Base-by-base conservation (phyloP, 2,329 filamentous ascomycete genomes). In the Cladophialophora immunda region DNA sequence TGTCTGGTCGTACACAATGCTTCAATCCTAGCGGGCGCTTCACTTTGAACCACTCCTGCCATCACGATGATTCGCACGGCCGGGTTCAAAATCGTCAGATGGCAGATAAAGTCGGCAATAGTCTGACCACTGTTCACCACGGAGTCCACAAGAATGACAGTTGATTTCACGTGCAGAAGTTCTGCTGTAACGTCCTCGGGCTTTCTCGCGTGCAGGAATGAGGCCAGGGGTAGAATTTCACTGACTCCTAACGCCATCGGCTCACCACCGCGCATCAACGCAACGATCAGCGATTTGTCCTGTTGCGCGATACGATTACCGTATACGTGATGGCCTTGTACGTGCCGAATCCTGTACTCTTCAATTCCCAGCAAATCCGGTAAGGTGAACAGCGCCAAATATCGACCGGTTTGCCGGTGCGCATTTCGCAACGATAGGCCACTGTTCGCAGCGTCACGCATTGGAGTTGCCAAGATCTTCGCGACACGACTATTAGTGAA, bases 201-300 rank as follows among this genome's bases (percentile, higher is more conserved):
- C 3, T 4, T 1, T 7, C 19, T 4, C 3, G 54, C 54, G 13
- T 56, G 54, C 9, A 56, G 56, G 60, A 88, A 87, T 73, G 78
- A 81, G 3, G 86, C 85, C 0, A 64, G 65, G 0, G 83, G 84
- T 4, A 90, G 83, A 0, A 78, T 84, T 0, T 86, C 80, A 69
- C 75, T 85, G 54, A 90, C 78, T 0, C 87, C 87, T 1, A 83
- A 74, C 0, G 88, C 88, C 84, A 90, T 87, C 0, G 87, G 81
- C 68, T 89, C 86, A 8, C 87, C 87, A 1, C 84, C 86, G 8
- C 86, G 84, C 87, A 90, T 90, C n/a, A 90, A 68, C 0, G 87
- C 80, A 0, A 89, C 76, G 55, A 90, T 88, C 0, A 80, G 65
- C 0, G 85, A 89, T 8, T 77, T 61, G 1, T 76, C 7, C 72